Percentiles rank a stretch among this genome's conserved stretches.
These are phyloP conservation scores for Pyrus bretschneideri DNA, from an alignment of 306 rosid genomes.

Conservation along the genomic window DNA sequence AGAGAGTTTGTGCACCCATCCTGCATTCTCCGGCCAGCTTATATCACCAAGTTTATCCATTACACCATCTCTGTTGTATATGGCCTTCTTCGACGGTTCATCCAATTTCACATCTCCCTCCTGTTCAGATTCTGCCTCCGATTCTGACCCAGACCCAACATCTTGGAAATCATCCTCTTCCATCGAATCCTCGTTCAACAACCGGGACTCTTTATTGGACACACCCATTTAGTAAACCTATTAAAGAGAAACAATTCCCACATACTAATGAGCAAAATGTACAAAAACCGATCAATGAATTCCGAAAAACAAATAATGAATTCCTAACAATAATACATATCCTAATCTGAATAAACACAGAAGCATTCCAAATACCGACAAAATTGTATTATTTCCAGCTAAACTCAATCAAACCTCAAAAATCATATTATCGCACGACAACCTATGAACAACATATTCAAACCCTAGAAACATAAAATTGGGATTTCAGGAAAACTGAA, in stretches of 20 bases:
- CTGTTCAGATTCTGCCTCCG: constrained; percentile 40
- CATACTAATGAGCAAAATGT: not conserved
- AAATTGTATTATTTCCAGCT: not conserved
- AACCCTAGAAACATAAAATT: not conserved
- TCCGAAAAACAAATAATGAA: not conserved
- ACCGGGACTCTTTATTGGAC: constrained; percentile 2
- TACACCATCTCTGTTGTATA: constrained; percentile 57
- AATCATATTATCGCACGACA: not conserved
- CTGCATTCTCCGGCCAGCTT: constrained; percentile 70
- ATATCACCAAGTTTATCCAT: constrained; percentile 85
- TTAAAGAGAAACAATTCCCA: not conserved
- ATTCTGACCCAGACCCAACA: constrained; percentile 44
- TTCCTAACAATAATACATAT: not conserved
- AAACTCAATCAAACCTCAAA: not conserved
- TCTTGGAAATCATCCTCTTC: constrained; percentile 23
- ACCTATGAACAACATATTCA: not conserved
- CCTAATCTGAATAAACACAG: not conserved
- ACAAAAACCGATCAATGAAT: not conserved
- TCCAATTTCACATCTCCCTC: constrained; percentile 50
- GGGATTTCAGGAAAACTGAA: not conserved
- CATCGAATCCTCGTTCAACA: constrained; percentile 18
- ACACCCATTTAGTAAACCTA: constrained; percentile 48
- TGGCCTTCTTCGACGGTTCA: constrained; percentile 61
- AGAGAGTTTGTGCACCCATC: constrained; percentile 70
- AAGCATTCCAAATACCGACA: not conserved